Evolutionary conservation across 345 rosid species (phyloP).

Genomic region (rapeseed (Brassica napus)): DNA sequence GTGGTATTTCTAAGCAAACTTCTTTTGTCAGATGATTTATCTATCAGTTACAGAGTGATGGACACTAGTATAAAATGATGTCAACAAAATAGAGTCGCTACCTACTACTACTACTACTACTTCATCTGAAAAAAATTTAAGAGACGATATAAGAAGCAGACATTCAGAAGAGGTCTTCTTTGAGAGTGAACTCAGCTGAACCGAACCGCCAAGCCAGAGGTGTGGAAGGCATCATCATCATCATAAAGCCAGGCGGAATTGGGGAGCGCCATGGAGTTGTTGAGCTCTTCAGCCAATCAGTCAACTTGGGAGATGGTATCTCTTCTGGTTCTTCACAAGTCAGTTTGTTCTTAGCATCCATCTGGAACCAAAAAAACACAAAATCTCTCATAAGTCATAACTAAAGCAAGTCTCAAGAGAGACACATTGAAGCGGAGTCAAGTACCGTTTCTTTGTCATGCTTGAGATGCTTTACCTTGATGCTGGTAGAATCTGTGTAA

Average conservation of each 20-base stretch:
- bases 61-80: too few species aligned
- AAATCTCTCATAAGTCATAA: too few species aligned
- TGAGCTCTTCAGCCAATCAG: slow-evolving; percentile 37
- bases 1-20: too few species aligned
- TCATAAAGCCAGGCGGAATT: slow-evolving; percentile 36
- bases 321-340: slow-evolving; percentile 42
- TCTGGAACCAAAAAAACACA: slow-evolving; percentile 31
- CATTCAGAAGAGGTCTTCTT: slow-evolving; percentile 38
- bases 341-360: slow-evolving; percentile 30
- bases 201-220: slow-evolving; percentile 46
- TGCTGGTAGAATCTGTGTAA: slow-evolving; percentile 27
- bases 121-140: too few species aligned
- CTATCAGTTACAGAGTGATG: too few species aligned
- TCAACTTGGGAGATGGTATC: slow-evolving; percentile 44
- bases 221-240: slow-evolving; percentile 25
- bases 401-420: not conserved
- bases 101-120: too few species aligned
- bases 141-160: not conserved
- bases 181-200: slow-evolving; percentile 47
- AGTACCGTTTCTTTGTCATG: slow-evolving; percentile 24
- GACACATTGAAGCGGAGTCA: not conserved
- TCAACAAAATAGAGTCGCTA: too few species aligned
- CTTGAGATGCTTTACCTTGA: slow-evolving; percentile 15
- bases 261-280: slow-evolving; percentile 42
- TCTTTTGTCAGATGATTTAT: too few species aligned